Evolutionary conservation across 495 filamentous ascomycete species (phyloP).

Genomic region (Daldinia grandis): DNA sequence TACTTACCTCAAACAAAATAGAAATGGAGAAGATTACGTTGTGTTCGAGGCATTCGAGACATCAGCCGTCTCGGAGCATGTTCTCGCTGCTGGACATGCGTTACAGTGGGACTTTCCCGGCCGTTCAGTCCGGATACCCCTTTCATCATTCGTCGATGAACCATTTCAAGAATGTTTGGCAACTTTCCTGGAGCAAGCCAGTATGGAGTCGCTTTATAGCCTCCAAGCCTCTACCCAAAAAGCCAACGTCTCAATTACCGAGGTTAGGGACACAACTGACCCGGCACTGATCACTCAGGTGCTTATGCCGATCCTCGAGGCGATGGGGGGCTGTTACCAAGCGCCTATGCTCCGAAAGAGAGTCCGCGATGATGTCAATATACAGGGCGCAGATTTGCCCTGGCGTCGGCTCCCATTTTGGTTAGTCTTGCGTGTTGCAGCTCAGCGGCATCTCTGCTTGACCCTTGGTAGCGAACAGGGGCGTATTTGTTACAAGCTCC

Average conservation of each 20-base stretch:
- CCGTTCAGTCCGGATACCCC: conserved; percentile 53
- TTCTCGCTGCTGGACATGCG: conserved; percentile 48
- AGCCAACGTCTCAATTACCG: conserved; percentile 53
- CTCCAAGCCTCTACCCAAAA: conserved; percentile 62
- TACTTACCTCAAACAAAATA: conserved; percentile 1
- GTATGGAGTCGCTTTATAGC: conserved; percentile 60
- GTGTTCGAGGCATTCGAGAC: conserved; percentile 66
- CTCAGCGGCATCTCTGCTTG: conserved; percentile 58
- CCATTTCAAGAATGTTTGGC: conserved; percentile 60
- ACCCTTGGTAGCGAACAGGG: conserved; percentile 57
- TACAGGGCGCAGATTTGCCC: conserved; percentile 54
- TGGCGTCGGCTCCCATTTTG: conserved; percentile 66
- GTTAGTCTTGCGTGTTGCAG: conserved; percentile 64
- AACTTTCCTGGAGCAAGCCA: conserved; percentile 66
- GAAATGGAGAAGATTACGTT: conserved; percentile 32
- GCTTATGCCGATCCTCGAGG: conserved; percentile 65
- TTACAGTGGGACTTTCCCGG: conserved; percentile 55
- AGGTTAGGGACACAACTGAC: conserved; percentile 63
- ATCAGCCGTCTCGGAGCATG: conserved; percentile 57
- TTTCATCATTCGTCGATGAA: conserved; percentile 49
- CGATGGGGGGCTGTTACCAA: conserved; percentile 51
- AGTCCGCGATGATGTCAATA: conserved; percentile 67
- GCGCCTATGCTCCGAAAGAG: conserved; percentile 58
- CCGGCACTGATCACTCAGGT: conserved; percentile 64
- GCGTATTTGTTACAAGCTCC: conserved; percentile 65